phyloP scores from a whole-genome alignment of 768 basidiomycete species.

The Mycena galericulata region DNA sequence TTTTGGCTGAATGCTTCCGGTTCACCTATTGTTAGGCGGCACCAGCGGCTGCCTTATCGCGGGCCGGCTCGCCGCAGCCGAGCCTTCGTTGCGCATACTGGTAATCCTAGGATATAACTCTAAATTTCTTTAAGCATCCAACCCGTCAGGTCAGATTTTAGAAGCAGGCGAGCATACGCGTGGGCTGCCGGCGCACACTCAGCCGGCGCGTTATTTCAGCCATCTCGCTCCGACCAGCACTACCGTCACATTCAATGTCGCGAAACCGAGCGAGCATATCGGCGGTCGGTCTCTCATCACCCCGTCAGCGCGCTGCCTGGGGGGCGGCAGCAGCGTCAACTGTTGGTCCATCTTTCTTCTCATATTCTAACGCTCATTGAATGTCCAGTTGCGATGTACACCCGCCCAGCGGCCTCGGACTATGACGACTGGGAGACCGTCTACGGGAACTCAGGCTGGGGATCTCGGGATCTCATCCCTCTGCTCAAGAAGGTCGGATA shows the following conservation, averaged over 20 bases:
- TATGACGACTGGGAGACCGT: conserved; percentile 59
- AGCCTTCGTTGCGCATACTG: conserved; percentile 55
- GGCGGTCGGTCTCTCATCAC: conserved; percentile 49
- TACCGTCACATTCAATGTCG: conserved; percentile 50
- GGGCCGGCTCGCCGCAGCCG: conserved; percentile 51
- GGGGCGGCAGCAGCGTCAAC: conserved; percentile 62
- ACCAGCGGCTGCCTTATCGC: conserved; percentile 53
- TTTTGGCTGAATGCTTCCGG: conserved; percentile 31
- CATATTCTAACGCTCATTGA: neutral
- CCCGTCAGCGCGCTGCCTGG: conserved; percentile 52
- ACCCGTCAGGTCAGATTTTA: conserved; percentile 50
- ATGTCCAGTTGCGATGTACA: conserved; percentile 50
- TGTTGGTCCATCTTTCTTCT: conserved; percentile 42
- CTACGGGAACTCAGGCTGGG: conserved; percentile 58
- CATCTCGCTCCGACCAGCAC: conserved; percentile 49
- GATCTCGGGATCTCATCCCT: conserved; percentile 56
- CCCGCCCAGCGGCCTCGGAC: conserved; percentile 57
- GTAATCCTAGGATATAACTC: conserved; percentile 12
- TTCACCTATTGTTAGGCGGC: conserved; percentile 41
- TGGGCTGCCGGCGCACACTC: conserved; percentile 49
- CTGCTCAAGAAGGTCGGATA: conserved; percentile 53
- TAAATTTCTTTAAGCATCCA: neutral
- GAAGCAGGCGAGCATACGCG: conserved; percentile 56
- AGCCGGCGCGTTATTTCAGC: conserved; percentile 53
- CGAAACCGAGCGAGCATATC: conserved; percentile 44